phyloP scores from a whole-genome alignment of 192 early-diverging fungal genomes.

The Oehlia diaphana region DNA sequence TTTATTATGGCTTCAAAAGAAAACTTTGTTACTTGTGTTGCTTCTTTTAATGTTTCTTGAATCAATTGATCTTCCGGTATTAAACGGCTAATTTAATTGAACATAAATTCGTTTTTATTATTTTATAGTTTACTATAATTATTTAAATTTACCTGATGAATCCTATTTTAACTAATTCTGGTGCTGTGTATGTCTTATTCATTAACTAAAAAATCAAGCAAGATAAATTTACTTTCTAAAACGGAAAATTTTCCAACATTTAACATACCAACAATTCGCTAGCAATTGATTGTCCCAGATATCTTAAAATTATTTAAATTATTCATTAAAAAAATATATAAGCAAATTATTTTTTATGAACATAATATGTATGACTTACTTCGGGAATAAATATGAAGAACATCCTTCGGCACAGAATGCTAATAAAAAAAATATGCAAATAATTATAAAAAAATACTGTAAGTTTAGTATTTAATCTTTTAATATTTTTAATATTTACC shows the following conservation, averaged over 20 bases:
- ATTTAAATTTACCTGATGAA: constrained; percentile 29
- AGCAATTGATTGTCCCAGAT: constrained; percentile 62
- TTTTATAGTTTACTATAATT: neutral
- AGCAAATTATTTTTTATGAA: neutral
- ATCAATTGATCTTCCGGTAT: neutral
- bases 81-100: neutral
- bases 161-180: constrained; percentile 61
- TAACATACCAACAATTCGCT: constrained; percentile 65
- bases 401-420: constrained; percentile 74
- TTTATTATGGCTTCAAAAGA: neutral
- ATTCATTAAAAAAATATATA: neutral
- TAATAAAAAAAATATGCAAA: constrained; percentile 14
- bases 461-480: too few relatives aligned
- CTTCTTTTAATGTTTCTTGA: neutral
- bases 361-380: constrained; percentile 30
- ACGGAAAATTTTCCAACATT: neutral
- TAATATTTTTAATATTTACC: constrained; percentile 35
- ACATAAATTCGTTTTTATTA: neutral
- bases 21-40: neutral
- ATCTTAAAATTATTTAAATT: constrained; percentile 35
- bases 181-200: constrained; percentile 51
- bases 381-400: constrained; percentile 67
- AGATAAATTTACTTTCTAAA: neutral
- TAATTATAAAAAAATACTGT: neutral
- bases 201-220: constrained; percentile 41